phyloP scores from a whole-genome alignment of 1,139 yeast species.

The Zygoascus hellenicus region DNA sequence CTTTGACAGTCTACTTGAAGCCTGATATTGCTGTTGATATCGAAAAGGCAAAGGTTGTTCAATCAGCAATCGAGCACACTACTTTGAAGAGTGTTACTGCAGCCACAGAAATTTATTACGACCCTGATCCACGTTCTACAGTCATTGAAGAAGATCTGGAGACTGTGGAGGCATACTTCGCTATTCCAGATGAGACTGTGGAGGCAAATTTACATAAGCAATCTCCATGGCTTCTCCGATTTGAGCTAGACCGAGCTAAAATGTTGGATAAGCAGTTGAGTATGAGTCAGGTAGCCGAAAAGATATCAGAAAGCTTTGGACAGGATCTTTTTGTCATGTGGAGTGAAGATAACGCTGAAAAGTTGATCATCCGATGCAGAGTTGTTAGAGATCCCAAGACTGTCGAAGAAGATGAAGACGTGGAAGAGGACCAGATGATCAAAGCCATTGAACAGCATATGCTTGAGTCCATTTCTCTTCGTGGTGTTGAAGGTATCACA shows the following conservation, averaged over 20 bases:
- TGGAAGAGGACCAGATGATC: constrained; percentile 95
- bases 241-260: constrained; percentile 96
- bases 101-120: constrained; percentile 95
- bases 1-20: constrained; percentile 82
- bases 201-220: constrained; percentile 90
- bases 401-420: constrained; percentile 86
- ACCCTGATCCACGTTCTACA: constrained; percentile 95
- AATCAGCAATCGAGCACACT: constrained; percentile 95
- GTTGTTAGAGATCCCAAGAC: constrained; percentile 95
- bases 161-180: constrained; percentile 94
- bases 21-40: constrained; percentile 79
- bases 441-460: constrained; percentile 93
- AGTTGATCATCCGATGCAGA: constrained; percentile 95
- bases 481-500: constrained; percentile 93
- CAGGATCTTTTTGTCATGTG: constrained; percentile 95
- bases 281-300: constrained; percentile 97
- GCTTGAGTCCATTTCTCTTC: constrained; percentile 88
- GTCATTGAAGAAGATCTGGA: constrained; percentile 95
- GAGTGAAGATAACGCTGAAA: constrained; percentile 99
- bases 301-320: constrained; percentile 87
- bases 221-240: constrained; percentile 95
- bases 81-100: constrained; percentile 91
- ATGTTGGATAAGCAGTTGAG: constrained; percentile 97
- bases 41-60: constrained; percentile 89
- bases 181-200: constrained; percentile 96